Conservation (phyloP, 176 grass and related monocot genomes). For the Pontederia crassipes region DNA sequence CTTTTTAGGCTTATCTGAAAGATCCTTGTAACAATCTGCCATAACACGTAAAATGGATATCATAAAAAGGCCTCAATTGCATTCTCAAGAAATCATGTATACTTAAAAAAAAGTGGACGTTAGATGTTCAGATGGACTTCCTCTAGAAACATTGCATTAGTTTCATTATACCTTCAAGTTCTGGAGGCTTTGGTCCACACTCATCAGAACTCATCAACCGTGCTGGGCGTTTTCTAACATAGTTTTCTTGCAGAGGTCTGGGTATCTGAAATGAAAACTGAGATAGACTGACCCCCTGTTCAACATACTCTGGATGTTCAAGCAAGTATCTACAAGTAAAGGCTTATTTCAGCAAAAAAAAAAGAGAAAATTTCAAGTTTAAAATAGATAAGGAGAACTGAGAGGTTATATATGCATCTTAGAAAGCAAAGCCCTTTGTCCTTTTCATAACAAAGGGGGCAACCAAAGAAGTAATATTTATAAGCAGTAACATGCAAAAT, state of each 20-base stretch:
- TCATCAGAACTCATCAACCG: slow-evolving; percentile 19
- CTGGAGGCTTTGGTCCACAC: slow-evolving; percentile 12
- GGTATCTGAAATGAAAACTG: slow-evolving; percentile 48
- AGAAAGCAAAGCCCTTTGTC: neutral
- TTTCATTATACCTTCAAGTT: slow-evolving; percentile 29
- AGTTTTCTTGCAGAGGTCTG: slow-evolving; percentile 34
- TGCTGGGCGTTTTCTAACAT: slow-evolving; percentile 20
- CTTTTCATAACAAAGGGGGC: slow-evolving; percentile 4
- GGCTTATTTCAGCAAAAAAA: slow-evolving; percentile 6
- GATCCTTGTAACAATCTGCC: neutral
- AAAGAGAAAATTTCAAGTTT: neutral
- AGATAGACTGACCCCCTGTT: slow-evolving; percentile 37
- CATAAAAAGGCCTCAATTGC: neutral
- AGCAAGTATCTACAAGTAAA: slow-evolving; percentile 40
- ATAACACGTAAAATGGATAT: neutral
- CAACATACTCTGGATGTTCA: slow-evolving; percentile 36
- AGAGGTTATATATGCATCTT: neutral
- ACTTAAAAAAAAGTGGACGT: neutral
- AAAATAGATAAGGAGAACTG: too few relatives aligned
- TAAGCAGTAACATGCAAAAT: neutral
- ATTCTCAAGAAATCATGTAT: neutral
- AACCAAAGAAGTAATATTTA: slow-evolving; percentile 2
- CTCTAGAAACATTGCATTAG: neutral
- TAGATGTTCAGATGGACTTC: neutral
- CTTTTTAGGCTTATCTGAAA: neutral